Evolutionary conservation across 2,329 filamentous ascomycete species (phyloP).

Genomic region (Colletotrichum zoysiae): DNA sequence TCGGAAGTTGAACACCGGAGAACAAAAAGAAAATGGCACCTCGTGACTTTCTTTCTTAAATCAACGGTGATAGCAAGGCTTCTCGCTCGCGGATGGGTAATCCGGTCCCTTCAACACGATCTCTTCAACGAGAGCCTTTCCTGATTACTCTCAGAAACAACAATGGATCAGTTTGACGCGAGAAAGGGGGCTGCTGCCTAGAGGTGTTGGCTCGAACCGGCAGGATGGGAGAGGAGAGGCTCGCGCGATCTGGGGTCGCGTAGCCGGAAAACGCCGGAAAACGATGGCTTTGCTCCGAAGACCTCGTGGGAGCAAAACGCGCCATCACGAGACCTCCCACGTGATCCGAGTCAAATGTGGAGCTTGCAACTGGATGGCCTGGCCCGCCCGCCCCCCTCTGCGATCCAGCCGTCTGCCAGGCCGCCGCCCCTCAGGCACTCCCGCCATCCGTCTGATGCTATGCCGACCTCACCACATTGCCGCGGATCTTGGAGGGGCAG

Average conservation of each 20-base stretch:
- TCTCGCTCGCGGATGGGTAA: conserved; percentile 21
- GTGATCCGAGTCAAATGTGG: conserved; percentile 3
- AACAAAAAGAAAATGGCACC: background rate
- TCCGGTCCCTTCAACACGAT: background rate
- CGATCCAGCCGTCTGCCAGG: conserved; percentile 32
- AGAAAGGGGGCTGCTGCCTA: conserved; percentile 25
- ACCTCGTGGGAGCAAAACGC: background rate
- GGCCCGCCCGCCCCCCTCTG: background rate
- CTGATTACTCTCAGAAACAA: background rate
- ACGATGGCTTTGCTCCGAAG: background rate
- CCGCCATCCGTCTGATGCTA: conserved; percentile 15
- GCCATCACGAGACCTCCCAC: conserved; percentile 7
- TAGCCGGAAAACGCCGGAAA: conserved; percentile 2
- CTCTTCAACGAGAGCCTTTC: background rate
- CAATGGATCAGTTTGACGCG: background rate
- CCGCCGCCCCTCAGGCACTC: conserved; percentile 28
- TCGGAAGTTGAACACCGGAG: background rate
- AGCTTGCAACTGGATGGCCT: background rate
- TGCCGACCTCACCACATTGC: conserved; percentile 7
- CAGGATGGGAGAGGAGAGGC: background rate
- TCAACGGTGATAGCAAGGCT: conserved; percentile 12
- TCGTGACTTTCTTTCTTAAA: background rate
- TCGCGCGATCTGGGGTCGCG: background rate
- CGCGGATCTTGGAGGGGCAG: conserved; percentile 16
- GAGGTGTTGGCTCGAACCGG: conserved; percentile 25